These are phyloP conservation scores for Pugionium cornutum DNA, from an alignment of 345 rosid species.

Conservation along the genomic window DNA sequence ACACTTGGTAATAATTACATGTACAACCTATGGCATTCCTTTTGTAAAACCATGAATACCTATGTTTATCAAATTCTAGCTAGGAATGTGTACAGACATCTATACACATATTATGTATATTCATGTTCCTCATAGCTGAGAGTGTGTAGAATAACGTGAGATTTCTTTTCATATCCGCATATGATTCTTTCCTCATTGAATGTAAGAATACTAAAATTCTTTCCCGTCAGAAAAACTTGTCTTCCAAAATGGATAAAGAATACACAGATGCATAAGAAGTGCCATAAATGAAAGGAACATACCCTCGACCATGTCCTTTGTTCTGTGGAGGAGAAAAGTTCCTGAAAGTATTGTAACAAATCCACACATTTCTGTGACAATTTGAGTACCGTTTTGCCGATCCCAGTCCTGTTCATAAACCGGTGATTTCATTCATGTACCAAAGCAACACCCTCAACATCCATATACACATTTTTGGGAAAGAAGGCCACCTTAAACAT, in stretches of 20 bases:
- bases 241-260: neutral
- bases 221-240: neutral
- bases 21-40: neutral
- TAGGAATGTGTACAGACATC: neutral
- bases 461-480: neutral
- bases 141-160: neutral
- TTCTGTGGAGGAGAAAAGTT: slow-evolving; percentile 83
- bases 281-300: slow-evolving; percentile 26
- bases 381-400: slow-evolving; percentile 77
- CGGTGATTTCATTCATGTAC: slow-evolving; percentile 22
- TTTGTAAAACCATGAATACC: neutral
- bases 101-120: neutral
- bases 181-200: neutral
- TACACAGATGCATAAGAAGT: slow-evolving; percentile 10
- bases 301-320: slow-evolving; percentile 82
- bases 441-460: neutral
- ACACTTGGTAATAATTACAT: neutral
- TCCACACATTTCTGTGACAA: slow-evolving; percentile 79
- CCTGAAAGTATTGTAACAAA: slow-evolving; percentile 83
- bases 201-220: slow-evolving; percentile 10
- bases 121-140: neutral
- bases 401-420: slow-evolving; percentile 68
- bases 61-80: slow-evolving; percentile 6
- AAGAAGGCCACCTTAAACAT: slow-evolving; percentile 77
- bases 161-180: slow-evolving; percentile 6